phyloP scores from a whole-genome alignment of 2,329 filamentous ascomycete species.

The Pestalotiopsis sp. region DNA sequence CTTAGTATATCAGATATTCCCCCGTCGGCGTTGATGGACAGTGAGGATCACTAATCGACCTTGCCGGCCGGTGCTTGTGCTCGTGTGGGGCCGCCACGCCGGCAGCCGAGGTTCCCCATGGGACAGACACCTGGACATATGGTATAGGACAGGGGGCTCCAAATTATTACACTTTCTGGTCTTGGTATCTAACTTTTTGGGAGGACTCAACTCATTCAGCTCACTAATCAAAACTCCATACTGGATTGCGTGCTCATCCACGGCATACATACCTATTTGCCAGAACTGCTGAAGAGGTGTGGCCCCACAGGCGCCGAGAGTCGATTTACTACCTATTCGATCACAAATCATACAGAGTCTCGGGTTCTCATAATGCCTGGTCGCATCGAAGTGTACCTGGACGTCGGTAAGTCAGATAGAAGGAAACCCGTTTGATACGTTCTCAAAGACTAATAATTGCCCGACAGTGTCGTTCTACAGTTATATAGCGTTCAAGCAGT shows the following conservation, averaged over 20 bases:
- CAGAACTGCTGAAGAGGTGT: not conserved
- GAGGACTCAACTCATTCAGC: not conserved
- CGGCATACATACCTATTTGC: not conserved
- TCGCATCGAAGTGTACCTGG: conserved; percentile 68
- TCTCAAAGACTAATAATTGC: conserved; percentile 17
- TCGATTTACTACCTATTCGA: not conserved
- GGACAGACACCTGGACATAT: not conserved
- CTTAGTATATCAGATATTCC: not conserved
- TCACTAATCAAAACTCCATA: not conserved
- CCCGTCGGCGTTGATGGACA: not conserved
- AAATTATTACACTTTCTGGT: not conserved
- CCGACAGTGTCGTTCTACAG: conserved; percentile 65
- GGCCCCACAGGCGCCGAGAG: not conserved
- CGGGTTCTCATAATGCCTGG: conserved; percentile 52
- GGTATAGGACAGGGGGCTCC: not conserved
- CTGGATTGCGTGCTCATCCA: not conserved
- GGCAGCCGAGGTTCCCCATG: conserved; percentile 2
- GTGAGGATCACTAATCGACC: conserved; percentile 4
- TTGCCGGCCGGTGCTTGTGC: not conserved
- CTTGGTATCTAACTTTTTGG: not conserved
- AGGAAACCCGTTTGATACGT: not conserved
- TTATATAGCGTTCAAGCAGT: conserved; percentile 58
- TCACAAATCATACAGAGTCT: not conserved
- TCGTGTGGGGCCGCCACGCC: conserved; percentile 3
- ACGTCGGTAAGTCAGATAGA: conserved; percentile 56